Conservation (phyloP, 108 stramenopile genomes). For the Fragilariopsis cylindrus region DNA sequence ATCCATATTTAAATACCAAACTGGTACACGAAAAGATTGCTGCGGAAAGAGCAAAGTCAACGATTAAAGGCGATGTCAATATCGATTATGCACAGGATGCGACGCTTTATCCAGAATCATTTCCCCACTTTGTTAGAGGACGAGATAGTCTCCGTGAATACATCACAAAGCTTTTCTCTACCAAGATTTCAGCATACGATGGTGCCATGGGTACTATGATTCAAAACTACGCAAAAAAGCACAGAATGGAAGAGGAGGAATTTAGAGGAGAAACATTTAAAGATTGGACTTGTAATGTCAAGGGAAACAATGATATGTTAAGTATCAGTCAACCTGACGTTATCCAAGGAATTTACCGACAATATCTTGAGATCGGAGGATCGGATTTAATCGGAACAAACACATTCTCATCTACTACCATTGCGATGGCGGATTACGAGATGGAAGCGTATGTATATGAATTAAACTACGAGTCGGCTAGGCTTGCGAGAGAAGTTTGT, state of each 20-base stretch:
- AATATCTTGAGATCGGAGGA: constrained; percentile 90
- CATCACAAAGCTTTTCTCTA: constrained; percentile 77
- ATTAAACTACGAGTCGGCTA: constrained; percentile 88
- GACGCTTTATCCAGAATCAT: constrained; percentile 56
- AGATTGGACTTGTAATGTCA: constrained; percentile 84
- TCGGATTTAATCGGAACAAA: constrained; percentile 95
- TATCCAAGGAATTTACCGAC: constrained; percentile 87
- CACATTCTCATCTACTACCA: constrained; percentile 94
- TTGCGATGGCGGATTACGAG: constrained; percentile 96
- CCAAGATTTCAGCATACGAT: constrained; percentile 88
- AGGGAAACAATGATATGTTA: constrained; percentile 97
- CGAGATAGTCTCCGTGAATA: constrained; percentile 80
- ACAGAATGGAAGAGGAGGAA: constrained; percentile 89
- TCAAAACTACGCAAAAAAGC: constrained; percentile 87
- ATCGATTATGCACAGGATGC: constrained; percentile 69
- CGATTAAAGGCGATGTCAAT: constrained; percentile 46
- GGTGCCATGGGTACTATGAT: constrained; percentile 99
- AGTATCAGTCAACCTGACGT: constrained; percentile 92
- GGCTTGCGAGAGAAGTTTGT: constrained; percentile 90
- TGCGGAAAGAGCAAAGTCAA: constrained; percentile 74
- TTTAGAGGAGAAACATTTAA: constrained; percentile 92
- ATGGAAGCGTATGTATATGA: constrained; percentile 93
- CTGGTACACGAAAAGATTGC: constrained; percentile 80
- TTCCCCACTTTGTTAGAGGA: constrained; percentile 87
- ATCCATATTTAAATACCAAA: constrained; percentile 75